Percentiles rank a stretch among this genome's conserved stretches.
Conservation (phyloP, 768 basidiomycete species). For the Kwoniella sp. region DNA sequence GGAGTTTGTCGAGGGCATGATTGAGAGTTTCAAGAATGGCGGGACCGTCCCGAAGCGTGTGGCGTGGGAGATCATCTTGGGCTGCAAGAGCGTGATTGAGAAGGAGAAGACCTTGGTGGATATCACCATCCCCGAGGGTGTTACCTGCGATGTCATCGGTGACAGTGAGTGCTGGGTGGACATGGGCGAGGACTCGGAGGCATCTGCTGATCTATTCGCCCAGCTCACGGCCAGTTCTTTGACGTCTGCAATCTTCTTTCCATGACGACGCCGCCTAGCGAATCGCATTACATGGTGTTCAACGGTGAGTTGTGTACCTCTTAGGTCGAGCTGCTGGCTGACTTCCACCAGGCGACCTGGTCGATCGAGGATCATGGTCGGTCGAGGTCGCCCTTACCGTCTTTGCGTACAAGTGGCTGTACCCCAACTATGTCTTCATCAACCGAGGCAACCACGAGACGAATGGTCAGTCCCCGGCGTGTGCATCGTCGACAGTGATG, state of each 20-base stretch:
- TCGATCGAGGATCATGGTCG: slow-evolving; percentile 63
- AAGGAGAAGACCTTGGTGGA: slow-evolving; percentile 78
- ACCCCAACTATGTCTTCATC: slow-evolving; percentile 81
- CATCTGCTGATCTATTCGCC: background rate
- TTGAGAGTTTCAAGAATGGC: slow-evolving; percentile 88
- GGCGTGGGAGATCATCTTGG: slow-evolving; percentile 92
- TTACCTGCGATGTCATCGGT: slow-evolving; percentile 88
- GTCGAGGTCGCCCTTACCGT: slow-evolving; percentile 70
- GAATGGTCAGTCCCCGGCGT: slow-evolving; percentile 26
- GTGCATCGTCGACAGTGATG: background rate
- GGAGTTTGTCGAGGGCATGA: slow-evolving; percentile 78
- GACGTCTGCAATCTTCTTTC: slow-evolving; percentile 83
- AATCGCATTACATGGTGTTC: slow-evolving; percentile 62
- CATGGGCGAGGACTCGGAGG: too few relatives aligned
- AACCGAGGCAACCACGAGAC: slow-evolving; percentile 85
- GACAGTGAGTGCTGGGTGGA: slow-evolving; percentile 60
- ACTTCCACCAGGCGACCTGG: slow-evolving; percentile 62
- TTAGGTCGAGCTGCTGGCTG: background rate
- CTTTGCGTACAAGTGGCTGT: slow-evolving; percentile 96
- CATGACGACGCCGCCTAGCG: slow-evolving; percentile 76
- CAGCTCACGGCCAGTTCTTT: slow-evolving; percentile 72
- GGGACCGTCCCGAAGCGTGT: slow-evolving; percentile 84
- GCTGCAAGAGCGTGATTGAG: slow-evolving; percentile 68
- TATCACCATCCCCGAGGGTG: slow-evolving; percentile 66
- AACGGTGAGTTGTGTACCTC: slow-evolving; percentile 32